Conservation (phyloP, 176 grass and related monocot species). For the Bothriochloa decipiens region DNA sequence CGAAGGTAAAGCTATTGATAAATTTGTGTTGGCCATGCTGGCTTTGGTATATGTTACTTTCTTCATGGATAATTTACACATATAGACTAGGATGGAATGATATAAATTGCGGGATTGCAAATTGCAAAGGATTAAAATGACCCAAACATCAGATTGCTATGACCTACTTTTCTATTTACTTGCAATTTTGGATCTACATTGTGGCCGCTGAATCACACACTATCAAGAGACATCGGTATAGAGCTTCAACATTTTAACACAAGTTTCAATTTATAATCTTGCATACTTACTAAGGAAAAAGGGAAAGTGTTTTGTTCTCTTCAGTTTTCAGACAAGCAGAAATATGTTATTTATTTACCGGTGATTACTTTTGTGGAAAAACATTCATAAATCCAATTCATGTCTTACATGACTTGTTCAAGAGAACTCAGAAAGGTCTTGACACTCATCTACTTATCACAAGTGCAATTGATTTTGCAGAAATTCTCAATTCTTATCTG, state of each 20-base stretch:
- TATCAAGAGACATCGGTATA: neutral
- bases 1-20: neutral
- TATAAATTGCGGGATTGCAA: neutral
- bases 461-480: neutral
- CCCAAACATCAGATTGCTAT: slow-evolving; percentile 9
- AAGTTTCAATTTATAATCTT: neutral
- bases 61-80: slow-evolving; percentile 12
- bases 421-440: neutral
- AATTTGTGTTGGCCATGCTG: neutral
- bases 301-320: neutral
- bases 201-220: neutral
- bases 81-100: neutral
- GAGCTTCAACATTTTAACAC: slow-evolving; percentile 11
- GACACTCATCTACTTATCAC: neutral
- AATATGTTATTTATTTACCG: neutral
- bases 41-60: neutral
- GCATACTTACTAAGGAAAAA: neutral
- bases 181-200: neutral
- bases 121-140: neutral
- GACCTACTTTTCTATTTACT: neutral
- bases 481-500: slow-evolving; percentile 10
- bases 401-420: neutral
- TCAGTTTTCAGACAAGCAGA: neutral
- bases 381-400: slow-evolving; percentile 10
- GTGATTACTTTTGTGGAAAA: neutral